Percentiles rank a stretch among this genome's conserved stretches.
phyloP scores from a whole-genome alignment of 768 basidiomycete species.

The Xerocomus brunneocitrinus region DNA sequence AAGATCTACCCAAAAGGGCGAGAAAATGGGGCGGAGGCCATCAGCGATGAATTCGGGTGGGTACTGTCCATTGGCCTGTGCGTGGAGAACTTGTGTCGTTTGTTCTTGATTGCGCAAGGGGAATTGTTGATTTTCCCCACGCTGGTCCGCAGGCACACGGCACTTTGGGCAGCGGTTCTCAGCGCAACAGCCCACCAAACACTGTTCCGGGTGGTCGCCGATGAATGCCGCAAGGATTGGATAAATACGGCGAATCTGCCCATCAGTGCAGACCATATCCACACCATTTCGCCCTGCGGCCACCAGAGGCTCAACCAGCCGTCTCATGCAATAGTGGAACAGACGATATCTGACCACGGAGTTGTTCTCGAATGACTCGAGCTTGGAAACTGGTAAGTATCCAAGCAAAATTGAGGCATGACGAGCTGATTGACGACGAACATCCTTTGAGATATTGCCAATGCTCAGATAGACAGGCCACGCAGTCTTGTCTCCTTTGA shows the following conservation, averaged over 20 bases:
- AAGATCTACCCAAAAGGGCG: conserved; percentile 1
- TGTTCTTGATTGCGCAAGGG: not conserved
- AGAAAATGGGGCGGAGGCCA: not conserved
- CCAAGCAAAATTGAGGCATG: no score
- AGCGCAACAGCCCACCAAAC: not conserved
- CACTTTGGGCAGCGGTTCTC: not conserved
- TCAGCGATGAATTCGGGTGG: not conserved
- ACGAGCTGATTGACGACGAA: no score
- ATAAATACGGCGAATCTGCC: not conserved
- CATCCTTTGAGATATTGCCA: no score
- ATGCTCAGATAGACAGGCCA: no score
- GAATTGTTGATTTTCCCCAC: not conserved
- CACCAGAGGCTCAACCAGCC: not conserved
- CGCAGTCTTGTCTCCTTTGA: no score
- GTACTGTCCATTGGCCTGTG: not conserved
- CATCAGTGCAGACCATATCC: conserved; percentile 5
- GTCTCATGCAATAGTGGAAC: conserved; percentile 6
- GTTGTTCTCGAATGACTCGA: not conserved
- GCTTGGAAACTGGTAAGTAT: no score
- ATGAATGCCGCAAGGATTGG: conserved; percentile 1
- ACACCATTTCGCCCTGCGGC: not conserved
- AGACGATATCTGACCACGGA: not conserved
- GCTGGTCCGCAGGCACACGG: not conserved
- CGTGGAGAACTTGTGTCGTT: not conserved
- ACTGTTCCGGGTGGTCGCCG: conserved; percentile 1